A percentile compares a stretch with the other conserved stretches of the same genome.
These are phyloP conservation scores for Candida morakotiae DNA, from an alignment of 805 yeast genomes.

Conservation along the genomic window DNA sequence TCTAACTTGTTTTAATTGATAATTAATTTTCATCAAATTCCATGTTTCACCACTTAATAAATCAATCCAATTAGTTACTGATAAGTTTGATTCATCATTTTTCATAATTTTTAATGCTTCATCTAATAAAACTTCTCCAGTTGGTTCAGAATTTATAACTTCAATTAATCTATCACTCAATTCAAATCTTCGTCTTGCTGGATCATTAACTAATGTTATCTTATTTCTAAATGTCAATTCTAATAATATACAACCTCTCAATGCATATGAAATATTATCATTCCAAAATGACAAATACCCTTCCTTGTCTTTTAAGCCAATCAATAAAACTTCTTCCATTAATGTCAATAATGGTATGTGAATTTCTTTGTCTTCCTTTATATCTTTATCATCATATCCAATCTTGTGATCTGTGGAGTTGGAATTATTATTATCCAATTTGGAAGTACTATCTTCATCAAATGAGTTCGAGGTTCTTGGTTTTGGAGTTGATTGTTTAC, in stretches of 20 bases:
- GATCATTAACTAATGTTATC: conserved; percentile 85
- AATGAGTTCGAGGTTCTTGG: conserved; percentile 16
- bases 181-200: conserved; percentile 85
- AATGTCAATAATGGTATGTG: conserved; percentile 73
- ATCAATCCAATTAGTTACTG: conserved; percentile 91
- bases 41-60: conserved; percentile 93
- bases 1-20: conserved; percentile 95
- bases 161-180: conserved; percentile 83
- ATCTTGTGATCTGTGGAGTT: conserved; percentile 50
- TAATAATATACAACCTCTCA: conserved; percentile 88
- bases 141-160: conserved; percentile 77
- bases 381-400: conserved; percentile 78
- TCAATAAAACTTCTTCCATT: conserved; percentile 92
- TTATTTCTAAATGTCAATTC: conserved; percentile 91
- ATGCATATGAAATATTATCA: conserved; percentile 92
- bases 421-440: conserved; percentile 14
- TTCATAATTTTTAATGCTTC: conserved; percentile 91
- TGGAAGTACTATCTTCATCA: conserved; percentile 20
- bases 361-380: conserved; percentile 34
- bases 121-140: conserved; percentile 93
- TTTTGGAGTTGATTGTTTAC: conserved; percentile 19
- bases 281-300: conserved; percentile 98
- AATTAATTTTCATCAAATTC: conserved; percentile 90
- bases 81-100: conserved; percentile 69
- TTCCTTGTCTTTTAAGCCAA: conserved; percentile 93